Evolutionary conservation across 1,284 basidiomycete species (phyloP).

Genomic region (Boletus semigastroideus): DNA sequence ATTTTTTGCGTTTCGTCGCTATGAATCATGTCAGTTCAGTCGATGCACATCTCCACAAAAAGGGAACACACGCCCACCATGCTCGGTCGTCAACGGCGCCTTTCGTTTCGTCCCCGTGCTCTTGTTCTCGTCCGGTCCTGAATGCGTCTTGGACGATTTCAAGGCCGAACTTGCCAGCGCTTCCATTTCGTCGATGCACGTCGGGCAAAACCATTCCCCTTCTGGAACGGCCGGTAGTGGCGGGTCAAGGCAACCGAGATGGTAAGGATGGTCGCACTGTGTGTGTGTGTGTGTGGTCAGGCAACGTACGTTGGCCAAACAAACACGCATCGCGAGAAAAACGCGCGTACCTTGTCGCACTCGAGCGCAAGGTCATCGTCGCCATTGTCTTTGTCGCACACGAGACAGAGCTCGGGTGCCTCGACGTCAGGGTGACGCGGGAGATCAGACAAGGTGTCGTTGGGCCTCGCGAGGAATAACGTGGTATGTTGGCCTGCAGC

Average conservation of each 20-base stretch:
- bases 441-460: constrained; percentile 67
- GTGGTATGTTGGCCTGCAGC: constrained; percentile 86
- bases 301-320: not conserved
- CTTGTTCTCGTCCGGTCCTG: constrained; percentile 9
- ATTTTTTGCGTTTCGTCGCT: no score
- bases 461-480: constrained; percentile 73
- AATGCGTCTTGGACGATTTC: constrained; percentile 1
- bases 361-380: constrained; percentile 70
- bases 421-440: constrained; percentile 77
- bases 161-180: constrained; percentile 22
- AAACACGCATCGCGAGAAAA: not conserved
- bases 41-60: no score
- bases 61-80: constrained; percentile 17
- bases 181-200: constrained; percentile 44
- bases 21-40: no score
- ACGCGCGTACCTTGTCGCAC: constrained; percentile 77
- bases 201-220: constrained; percentile 91
- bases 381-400: constrained; percentile 67
- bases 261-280: constrained; percentile 89
- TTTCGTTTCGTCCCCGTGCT: constrained; percentile 29
- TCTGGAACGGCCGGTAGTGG: constrained; percentile 78
- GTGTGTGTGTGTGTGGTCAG: not conserved
- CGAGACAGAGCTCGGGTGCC: constrained; percentile 68
- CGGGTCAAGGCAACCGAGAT: constrained; percentile 79
- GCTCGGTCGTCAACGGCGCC: constrained; percentile 23